Base-by-base conservation (phyloP, 345 rosid species). In the Salix koriyanagi region DNA sequence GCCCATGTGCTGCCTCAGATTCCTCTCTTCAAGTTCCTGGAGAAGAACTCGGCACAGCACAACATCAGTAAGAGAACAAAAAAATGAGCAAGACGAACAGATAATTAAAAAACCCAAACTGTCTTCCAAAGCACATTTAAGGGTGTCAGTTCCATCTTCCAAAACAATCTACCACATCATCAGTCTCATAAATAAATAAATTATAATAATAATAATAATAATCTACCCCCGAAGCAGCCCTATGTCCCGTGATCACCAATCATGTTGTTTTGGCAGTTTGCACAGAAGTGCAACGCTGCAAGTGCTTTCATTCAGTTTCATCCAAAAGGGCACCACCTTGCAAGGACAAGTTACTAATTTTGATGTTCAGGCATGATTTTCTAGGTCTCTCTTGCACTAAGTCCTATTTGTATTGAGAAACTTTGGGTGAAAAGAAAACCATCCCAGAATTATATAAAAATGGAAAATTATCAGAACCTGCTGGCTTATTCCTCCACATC, bases 401-500 rank as follows among this genome's bases (percentile, higher is more conserved):
- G 3, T 44, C 50, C 15, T 64, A 14, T 28, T 23, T 28, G 4
- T 11, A 15, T 28, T 23, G 36, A 28, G 32, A 28, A 28, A 28
- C 67, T 64, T 64, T 25, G 67, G 15, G 4, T 11, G 16, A 44
- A 44, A 44, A 44, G 16, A 44, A 44, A 30, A 30, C 4, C 41
- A 28, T 39, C 6, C 44, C 73, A 56, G 16, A 69, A 13, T 26
- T 60, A 28, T 19, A 39, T 54, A 13, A 37, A 41, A 74, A 39
- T 64, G 72, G 19, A 56, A 71, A 73, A 77, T 42, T 36, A 76
- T 75, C 68, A 65, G 73, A 84, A 93, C 94, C 96, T 89, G 91
- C 76, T 80, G 88, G 88, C 80, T 90, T 93, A 68, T 86, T 88
- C 84, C 89, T 93, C 99, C 94, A 88, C 89, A 84, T 84, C 88